These are phyloP conservation scores for Polymyxa betae DNA, from an alignment of 208 protist genomes.

Conservation along the genomic window DNA sequence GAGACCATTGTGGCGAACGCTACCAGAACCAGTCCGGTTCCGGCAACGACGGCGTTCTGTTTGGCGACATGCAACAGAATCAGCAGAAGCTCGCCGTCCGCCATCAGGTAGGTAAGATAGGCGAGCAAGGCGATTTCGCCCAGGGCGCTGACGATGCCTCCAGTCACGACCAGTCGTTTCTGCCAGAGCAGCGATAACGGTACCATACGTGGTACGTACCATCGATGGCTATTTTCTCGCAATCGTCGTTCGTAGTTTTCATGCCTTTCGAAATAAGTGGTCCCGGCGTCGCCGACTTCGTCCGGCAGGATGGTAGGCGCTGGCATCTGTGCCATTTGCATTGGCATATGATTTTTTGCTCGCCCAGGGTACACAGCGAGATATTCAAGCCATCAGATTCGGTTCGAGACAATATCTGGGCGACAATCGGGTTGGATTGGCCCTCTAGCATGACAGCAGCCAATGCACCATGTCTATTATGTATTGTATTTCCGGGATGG, in stretches of 20 bases:
- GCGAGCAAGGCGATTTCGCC: not conserved
- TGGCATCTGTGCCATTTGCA: not conserved
- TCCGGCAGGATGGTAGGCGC: not conserved
- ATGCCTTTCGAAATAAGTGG: slow-evolving; percentile 14
- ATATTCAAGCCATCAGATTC: not conserved
- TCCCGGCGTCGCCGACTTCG: not conserved
- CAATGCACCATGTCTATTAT: not conserved
- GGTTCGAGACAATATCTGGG: not conserved
- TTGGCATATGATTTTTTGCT: not conserved
- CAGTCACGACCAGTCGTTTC: not conserved
- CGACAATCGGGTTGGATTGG: not conserved
- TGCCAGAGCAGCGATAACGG: not conserved
- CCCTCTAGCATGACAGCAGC: not conserved
- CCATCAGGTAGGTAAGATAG: not conserved
- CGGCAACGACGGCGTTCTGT: not conserved
- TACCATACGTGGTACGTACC: not conserved
- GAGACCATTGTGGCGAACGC: not conserved
- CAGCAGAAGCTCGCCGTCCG: not conserved
- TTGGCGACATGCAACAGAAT: not conserved
- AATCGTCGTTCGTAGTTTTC: slow-evolving; percentile 24
- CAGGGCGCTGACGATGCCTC: not conserved
- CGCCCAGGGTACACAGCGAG: too few species aligned
- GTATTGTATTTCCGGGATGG: too few species aligned
- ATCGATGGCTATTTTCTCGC: not conserved
- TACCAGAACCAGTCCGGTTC: not conserved